A percentile compares a stretch with the other conserved stretches of the same genome.
These are phyloP conservation scores for Paraphaeosphaeria sporulosa DNA, from an alignment of 2,329 filamentous ascomycete species.

Conservation along the genomic window DNA sequence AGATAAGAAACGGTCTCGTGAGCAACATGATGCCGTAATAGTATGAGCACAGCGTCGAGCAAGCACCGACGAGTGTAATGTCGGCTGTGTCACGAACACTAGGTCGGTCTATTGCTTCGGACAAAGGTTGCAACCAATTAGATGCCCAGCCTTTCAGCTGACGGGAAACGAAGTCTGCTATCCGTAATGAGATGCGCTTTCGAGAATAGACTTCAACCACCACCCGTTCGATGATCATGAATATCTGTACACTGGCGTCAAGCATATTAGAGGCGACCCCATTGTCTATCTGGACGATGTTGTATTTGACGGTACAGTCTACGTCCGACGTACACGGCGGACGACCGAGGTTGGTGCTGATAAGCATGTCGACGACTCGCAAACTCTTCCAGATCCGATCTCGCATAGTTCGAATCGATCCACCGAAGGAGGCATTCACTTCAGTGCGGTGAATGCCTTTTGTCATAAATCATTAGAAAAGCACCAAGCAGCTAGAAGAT, in stretches of 20 bases:
- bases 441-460: constrained; percentile 56
- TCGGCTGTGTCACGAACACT: constrained; percentile 18
- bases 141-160: constrained; percentile 53
- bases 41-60: constrained; percentile 60
- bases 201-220: constrained; percentile 57
- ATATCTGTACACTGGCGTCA: constrained; percentile 54
- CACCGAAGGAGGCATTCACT: constrained; percentile 59
- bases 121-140: constrained; percentile 41
- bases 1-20: constrained; percentile 62
- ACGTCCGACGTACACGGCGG: constrained; percentile 62
- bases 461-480: background rate
- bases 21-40: constrained; percentile 63
- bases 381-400: constrained; percentile 63
- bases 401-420: constrained; percentile 50
- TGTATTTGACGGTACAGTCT: constrained; percentile 54
- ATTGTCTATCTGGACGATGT: constrained; percentile 30
- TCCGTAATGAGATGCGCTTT: constrained; percentile 50
- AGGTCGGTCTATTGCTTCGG: constrained; percentile 38
- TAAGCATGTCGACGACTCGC: constrained; percentile 60
- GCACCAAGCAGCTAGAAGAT: background rate
- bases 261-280: constrained; percentile 31
- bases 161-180: constrained; percentile 51
- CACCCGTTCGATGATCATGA: constrained; percentile 57
- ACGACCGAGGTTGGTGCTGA: constrained; percentile 60
- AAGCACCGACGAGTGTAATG: constrained; percentile 51